Percentiles rank a stretch among this genome's conserved stretches.
Evolutionary conservation across 257 asterid species (phyloP).

Genomic region (Solanum dulcamara): DNA sequence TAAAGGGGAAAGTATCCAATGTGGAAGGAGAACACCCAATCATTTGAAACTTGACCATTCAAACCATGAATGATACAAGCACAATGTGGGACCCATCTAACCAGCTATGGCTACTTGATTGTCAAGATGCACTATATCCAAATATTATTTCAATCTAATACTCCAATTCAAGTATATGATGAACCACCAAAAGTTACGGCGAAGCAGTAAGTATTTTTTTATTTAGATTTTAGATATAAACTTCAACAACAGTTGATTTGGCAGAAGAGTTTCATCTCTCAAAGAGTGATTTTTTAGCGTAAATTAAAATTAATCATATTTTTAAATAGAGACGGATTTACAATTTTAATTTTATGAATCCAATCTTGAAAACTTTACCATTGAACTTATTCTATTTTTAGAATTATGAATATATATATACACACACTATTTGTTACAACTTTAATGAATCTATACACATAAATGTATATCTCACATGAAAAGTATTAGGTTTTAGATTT

Average conservation of each 20-base stretch:
- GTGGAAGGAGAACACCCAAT: conserved; percentile 53
- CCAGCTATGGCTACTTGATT: conserved; percentile 1
- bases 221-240: neutral
- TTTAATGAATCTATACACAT: no score
- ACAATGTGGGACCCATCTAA: conserved; percentile 23
- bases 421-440: neutral
- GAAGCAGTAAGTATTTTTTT: neutral
- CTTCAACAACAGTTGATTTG: neutral
- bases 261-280: neutral
- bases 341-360: no score
- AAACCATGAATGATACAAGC: conserved; percentile 43
- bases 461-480: neutral
- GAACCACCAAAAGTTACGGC: neutral
- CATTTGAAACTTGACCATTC: conserved; percentile 77
- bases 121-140: neutral
- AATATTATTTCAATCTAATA: neutral
- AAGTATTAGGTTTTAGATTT: no score
- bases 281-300: neutral
- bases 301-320: neutral
- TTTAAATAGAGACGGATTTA: neutral
- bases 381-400: no score
- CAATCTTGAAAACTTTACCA: no score
- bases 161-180: neutral
- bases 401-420: no score
- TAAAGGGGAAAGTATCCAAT: conserved; percentile 54